Evolutionary conservation across 192 early-diverging fungal species (phyloP).

Genomic region (Powellomyces hirtus): DNA sequence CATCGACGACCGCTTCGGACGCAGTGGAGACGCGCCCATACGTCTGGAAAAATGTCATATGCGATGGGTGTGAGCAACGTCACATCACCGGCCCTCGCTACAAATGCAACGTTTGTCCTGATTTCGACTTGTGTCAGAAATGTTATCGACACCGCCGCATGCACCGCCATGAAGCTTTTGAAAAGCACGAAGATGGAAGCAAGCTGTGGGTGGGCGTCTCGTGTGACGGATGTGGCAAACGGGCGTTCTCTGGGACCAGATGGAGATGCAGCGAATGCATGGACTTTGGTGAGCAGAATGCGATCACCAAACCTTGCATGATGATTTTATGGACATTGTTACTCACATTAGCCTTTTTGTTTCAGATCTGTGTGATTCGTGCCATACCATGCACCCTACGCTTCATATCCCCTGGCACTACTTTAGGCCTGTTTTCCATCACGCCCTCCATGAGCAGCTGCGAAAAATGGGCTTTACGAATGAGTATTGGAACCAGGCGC

Average conservation of each 20-base stretch:
- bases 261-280: neutral
- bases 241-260: neutral
- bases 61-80: conserved; percentile 23
- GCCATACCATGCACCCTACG: neutral
- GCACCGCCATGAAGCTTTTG: neutral
- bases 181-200: neutral
- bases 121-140: conserved; percentile 23
- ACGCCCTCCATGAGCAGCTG: neutral
- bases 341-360: neutral
- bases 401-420: conserved; percentile 8
- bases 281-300: neutral
- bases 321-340: too few relatives aligned
- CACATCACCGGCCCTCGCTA: conserved; percentile 8
- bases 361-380: neutral
- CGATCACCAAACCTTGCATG: neutral
- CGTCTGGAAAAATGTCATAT: conserved; percentile 12
- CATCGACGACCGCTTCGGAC: neutral
- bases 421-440: neutral
- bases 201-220: neutral
- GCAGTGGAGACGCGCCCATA: neutral
- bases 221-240: conserved; percentile 3
- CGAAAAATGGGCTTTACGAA: conserved; percentile 2
- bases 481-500: neutral
- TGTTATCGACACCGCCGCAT: neutral
- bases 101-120: conserved; percentile 23